Evolutionary conservation across 305 asterid species (phyloP).

Genomic region (Fraxinus velutina): DNA sequence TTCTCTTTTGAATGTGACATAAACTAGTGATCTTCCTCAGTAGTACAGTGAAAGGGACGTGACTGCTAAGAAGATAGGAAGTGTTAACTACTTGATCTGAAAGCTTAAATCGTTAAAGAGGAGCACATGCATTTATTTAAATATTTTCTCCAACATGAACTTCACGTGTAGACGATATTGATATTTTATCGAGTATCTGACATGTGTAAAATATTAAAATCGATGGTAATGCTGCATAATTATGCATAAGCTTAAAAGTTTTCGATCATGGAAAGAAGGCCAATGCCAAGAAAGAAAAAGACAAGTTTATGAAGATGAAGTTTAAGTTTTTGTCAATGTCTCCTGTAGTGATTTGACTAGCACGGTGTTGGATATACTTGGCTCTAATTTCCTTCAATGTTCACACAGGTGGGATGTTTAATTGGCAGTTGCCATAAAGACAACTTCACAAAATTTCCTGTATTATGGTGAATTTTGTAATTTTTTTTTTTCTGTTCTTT

Average conservation of each 20-base stretch:
- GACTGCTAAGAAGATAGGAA: not conserved
- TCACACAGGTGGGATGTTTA: not conserved
- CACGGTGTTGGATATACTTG: not conserved
- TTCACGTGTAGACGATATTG: not conserved
- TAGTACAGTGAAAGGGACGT: not conserved
- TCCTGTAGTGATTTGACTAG: not conserved
- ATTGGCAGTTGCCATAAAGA: slow-evolving; percentile 7
- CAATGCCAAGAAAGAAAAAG: slow-evolving; percentile 21
- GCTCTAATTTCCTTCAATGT: not conserved
- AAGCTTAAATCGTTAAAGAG: not conserved
- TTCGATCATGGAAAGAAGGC: slow-evolving; percentile 2
- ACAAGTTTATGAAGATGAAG: not conserved
- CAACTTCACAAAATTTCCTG: not conserved
- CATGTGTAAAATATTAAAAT: too few relatives aligned
- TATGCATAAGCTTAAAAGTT: not conserved
- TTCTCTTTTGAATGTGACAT: not conserved
- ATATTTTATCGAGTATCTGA: too few relatives aligned
- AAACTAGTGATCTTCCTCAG: not conserved
- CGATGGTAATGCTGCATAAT: not conserved
- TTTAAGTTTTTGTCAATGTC: not conserved
- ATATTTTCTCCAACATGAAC: not conserved
- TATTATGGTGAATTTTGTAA: not conserved
- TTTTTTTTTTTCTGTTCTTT: not conserved
- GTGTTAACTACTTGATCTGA: not conserved
- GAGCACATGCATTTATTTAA: not conserved